Evolutionary conservation across 345 rosid genomes (phyloP), one percentile per base, ranked within the genome.

Genomic region (Euclidium syriacum): DNA sequence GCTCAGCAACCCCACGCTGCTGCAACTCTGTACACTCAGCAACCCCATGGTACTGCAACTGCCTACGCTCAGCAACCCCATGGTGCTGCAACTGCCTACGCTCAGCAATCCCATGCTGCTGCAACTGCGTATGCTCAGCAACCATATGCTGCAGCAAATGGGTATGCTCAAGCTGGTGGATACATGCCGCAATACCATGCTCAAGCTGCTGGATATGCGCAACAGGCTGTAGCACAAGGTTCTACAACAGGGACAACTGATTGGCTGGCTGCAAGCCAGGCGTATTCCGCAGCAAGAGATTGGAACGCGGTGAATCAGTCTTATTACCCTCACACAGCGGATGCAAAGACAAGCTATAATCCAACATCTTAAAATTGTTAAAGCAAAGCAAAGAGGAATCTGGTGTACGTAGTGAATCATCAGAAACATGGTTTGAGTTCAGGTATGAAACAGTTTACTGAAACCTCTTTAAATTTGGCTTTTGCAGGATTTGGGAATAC

Each of bases 241-340:
- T 60, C 54, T 42, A 12, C 34, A n/a, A 52, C 60, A 0, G 57
- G 32, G 53, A 40, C 70, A 48, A 15, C 60, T 40, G 65, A 56
- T 39, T 71, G 70, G 70, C 30, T n/a, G 47, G 64, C 64, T 50
- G 70, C 70, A 41, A 55, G 49, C 53, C 75, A 18, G 60, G 53
- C 65, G 17, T 71, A 71, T 62, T 4, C 62, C 25, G 60, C 67
- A 42, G 9, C 60, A 40, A 65, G 43, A 67, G 64, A 70, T 6
- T 62, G 74, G 69, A 62, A 29, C 47, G 52, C 17, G 36, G 47
- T 49, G 47, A 48, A 71, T 51, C 70, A 64, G 61, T 41, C 65
- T 41, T 64, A 50, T 50, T 57, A 49, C 54, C 33, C 64, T 40
- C 26, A 43, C 3, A 14, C 75, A 34, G 70, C 42, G 1, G 70